These are phyloP conservation scores for Rhododendron henanense DNA, from an alignment of 148 eudicot species.

Conservation along the genomic window DNA sequence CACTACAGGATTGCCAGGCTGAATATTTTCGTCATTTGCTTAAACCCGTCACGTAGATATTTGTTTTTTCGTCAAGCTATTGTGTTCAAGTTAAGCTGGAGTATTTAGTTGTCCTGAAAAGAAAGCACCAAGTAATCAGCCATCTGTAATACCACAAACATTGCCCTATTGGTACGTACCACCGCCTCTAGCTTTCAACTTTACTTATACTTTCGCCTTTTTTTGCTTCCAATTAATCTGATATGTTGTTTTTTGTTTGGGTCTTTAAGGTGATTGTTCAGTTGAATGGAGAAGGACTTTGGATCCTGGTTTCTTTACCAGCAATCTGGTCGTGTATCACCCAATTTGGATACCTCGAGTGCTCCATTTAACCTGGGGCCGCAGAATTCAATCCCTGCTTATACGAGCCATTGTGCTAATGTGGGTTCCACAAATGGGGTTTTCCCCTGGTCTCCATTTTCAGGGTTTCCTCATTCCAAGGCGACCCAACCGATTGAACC, in stretches of 20 bases:
- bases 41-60: slow-evolving; percentile 91
- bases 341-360: slow-evolving; percentile 29
- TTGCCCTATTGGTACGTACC: slow-evolving; percentile 31
- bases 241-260: not conserved
- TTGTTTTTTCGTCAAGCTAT: slow-evolving; percentile 17
- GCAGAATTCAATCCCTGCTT: slow-evolving; percentile 26
- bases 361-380: slow-evolving; percentile 38
- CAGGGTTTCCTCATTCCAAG: slow-evolving; percentile 30
- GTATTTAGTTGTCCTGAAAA: slow-evolving; percentile 32
- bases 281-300: slow-evolving; percentile 70
- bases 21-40: slow-evolving; percentile 93
- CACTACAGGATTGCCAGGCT: slow-evolving; percentile 94
- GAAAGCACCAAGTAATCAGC: slow-evolving; percentile 34
- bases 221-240: slow-evolving; percentile 3
- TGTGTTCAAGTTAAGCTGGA: slow-evolving; percentile 48
- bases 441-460: slow-evolving; percentile 23
- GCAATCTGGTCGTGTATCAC: slow-evolving; percentile 33
- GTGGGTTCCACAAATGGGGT: slow-evolving; percentile 27
- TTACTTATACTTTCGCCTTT: not conserved
- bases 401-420: slow-evolving; percentile 31
- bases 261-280: slow-evolving; percentile 30
- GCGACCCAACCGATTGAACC: slow-evolving; percentile 35
- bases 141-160: slow-evolving; percentile 13
- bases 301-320: slow-evolving; percentile 44
- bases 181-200: not conserved